Evolutionary conservation across 345 rosid genomes (phyloP).

Genomic region (Salix brachista): DNA sequence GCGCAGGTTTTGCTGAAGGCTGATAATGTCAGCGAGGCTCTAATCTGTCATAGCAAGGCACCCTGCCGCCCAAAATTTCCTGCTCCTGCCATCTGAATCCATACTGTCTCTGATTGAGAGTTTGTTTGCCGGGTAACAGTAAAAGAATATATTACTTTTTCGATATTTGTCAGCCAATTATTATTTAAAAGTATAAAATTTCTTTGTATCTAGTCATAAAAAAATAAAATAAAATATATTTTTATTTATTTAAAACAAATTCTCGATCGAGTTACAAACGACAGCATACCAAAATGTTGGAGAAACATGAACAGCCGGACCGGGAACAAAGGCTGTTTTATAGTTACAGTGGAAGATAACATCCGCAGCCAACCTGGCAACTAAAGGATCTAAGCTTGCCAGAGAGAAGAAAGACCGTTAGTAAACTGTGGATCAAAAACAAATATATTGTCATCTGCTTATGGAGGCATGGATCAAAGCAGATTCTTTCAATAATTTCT

Average conservation of each 20-base stretch:
- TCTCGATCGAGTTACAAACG: not conserved
- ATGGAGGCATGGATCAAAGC: not conserved
- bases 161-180: no score
- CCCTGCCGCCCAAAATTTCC: not conserved
- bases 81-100: not conserved
- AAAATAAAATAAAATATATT: rapidly evolving
- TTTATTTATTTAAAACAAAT: no score
- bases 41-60: not conserved
- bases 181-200: no score
- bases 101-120: not conserved
- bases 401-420: not conserved
- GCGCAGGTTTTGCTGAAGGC: not conserved
- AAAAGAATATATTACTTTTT: no score
- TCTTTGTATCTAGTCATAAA: no score
- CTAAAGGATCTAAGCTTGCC: not conserved
- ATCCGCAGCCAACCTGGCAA: not conserved
- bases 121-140: no score
- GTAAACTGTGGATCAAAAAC: no score
- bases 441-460: not conserved
- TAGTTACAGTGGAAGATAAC: not conserved
- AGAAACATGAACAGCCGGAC: not conserved
- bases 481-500: no score
- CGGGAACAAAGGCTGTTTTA: not conserved
- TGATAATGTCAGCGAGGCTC: not conserved
- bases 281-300: not conserved